Conservation (phyloP, 2,329 filamentous ascomycete genomes). For the Aspergillus thermomutatus region DNA sequence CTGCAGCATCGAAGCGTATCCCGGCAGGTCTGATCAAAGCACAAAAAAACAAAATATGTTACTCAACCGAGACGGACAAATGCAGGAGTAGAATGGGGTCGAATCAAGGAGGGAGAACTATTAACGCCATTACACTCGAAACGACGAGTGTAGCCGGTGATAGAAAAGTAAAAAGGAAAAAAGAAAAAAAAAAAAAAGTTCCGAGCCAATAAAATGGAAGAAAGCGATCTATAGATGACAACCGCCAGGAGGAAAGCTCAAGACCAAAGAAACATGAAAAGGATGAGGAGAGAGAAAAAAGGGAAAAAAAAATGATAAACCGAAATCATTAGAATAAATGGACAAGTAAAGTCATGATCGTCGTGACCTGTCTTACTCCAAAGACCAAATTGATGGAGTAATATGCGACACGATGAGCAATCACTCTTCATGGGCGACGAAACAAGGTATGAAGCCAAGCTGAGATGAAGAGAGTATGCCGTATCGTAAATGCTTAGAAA, state of each 20-base stretch:
- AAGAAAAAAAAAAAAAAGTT: slow-evolving; percentile 27
- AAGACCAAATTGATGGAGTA: slow-evolving; percentile 13
- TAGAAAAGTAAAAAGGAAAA: slow-evolving; percentile 9
- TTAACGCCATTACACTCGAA: slow-evolving; percentile 27
- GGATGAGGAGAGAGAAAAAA: slow-evolving; percentile 25
- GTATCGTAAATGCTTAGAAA: slow-evolving; percentile 14
- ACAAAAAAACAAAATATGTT: slow-evolving; percentile 16
- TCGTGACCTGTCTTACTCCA: slow-evolving; percentile 31
- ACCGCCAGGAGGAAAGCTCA: slow-evolving; percentile 37
- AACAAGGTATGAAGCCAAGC: slow-evolving; percentile 14
- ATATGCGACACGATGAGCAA: slow-evolving; percentile 16
- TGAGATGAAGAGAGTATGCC: slow-evolving; percentile 8
- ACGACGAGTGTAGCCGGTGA: slow-evolving; percentile 1
- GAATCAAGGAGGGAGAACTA: slow-evolving; percentile 18
- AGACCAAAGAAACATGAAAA: slow-evolving; percentile 13
- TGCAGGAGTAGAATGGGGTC: slow-evolving; percentile 23
- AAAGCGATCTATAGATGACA: slow-evolving; percentile 38
- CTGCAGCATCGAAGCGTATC: background rate
- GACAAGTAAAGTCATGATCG: slow-evolving; percentile 39
- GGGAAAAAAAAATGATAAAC: slow-evolving; percentile 27
- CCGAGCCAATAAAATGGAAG: slow-evolving; percentile 28
- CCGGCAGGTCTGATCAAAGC: slow-evolving; percentile 9
- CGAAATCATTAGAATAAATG: slow-evolving; percentile 14
- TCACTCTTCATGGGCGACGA: slow-evolving; percentile 9
- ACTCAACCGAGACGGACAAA: slow-evolving; percentile 22